These are phyloP conservation scores for Podaxis mareebaensis DNA, from an alignment of 768 basidiomycete species.

Conservation along the genomic window DNA sequence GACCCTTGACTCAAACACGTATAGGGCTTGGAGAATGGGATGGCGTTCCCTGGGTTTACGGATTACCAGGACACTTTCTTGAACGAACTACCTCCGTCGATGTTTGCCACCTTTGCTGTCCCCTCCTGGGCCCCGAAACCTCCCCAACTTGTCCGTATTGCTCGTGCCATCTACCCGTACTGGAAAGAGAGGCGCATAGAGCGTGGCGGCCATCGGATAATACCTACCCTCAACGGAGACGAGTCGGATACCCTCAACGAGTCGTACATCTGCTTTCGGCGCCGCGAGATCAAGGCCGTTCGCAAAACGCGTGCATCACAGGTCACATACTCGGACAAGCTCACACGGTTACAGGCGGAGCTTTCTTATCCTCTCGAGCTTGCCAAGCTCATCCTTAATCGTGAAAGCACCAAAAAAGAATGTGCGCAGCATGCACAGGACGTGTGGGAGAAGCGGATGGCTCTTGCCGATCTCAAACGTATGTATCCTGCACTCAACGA, in stretches of 20 bases:
- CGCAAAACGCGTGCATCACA: conserved; percentile 95
- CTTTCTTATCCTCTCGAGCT: conserved; percentile 72
- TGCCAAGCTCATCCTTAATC: conserved; percentile 62
- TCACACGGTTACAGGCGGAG: conserved; percentile 79
- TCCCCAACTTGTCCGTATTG: conserved; percentile 62
- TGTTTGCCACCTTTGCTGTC: conserved; percentile 67
- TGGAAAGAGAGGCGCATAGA: conserved; percentile 87
- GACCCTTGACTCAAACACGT: conserved; percentile 5
- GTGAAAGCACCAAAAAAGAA: conserved; percentile 79
- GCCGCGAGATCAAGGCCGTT: conserved; percentile 90
- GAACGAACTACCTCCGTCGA: conserved; percentile 52
- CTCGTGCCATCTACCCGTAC: conserved; percentile 78
- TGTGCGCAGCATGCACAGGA: conserved; percentile 53
- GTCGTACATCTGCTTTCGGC: conserved; percentile 96
- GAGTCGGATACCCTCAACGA: conserved; percentile 89
- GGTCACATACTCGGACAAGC: conserved; percentile 84
- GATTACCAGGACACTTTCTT: conserved; percentile 75
- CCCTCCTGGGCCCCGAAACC: conserved; percentile 73
- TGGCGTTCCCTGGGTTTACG: conserved; percentile 69
- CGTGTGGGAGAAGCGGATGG: conserved; percentile 80
- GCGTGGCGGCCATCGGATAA: conserved; percentile 80
- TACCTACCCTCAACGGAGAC: conserved; percentile 86
- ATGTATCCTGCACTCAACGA: conserved; percentile 61
- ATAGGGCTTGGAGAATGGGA: conserved; percentile 67
- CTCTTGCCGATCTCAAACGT: conserved; percentile 78